A percentile compares a stretch with the other conserved stretches of the same genome.
phyloP scores from a whole-genome alignment of 495 filamentous ascomycete genomes.

The Opeltia flavorubescens region DNA sequence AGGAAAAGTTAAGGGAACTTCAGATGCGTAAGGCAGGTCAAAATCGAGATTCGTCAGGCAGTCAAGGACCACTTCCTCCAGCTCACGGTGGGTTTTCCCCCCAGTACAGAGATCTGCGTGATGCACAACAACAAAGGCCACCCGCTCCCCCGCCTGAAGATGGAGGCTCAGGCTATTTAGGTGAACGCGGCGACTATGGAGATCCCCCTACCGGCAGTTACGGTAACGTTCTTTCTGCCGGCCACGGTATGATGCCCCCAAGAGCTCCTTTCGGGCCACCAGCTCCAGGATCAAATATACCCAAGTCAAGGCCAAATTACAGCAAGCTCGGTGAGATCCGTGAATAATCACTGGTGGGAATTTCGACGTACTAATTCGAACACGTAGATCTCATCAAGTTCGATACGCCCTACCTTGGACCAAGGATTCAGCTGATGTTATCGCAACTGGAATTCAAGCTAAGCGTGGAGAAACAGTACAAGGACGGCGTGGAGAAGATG shows the following conservation, averaged over 20 bases:
- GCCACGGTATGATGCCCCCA: conserved; percentile 63
- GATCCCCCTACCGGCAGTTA: conserved; percentile 38
- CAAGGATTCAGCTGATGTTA: conserved; percentile 97
- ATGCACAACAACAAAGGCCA: conserved; percentile 22
- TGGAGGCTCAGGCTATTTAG: conserved; percentile 33
- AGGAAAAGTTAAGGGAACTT: conserved; percentile 76
- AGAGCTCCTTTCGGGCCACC: conserved; percentile 67
- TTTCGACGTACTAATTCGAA: background rate
- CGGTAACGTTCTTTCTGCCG: conserved; percentile 34
- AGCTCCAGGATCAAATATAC: conserved; percentile 50
- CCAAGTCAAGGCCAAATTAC: conserved; percentile 74
- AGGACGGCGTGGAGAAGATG: conserved; percentile 99
- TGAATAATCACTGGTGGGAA: background rate
- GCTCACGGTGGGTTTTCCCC: conserved; percentile 27
- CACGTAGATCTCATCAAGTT: conserved; percentile 97
- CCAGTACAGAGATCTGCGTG: conserved; percentile 19
- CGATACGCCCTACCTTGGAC: conserved; percentile 88
- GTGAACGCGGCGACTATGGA: conserved; percentile 37
- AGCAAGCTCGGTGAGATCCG: conserved; percentile 74
- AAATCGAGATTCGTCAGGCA: conserved; percentile 26
- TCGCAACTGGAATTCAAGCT: conserved; percentile 98
- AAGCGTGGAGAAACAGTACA: conserved; percentile 98
- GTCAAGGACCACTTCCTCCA: conserved; percentile 24
- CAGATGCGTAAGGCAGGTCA: conserved; percentile 58
- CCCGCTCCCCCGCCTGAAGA: conserved; percentile 57